Evolutionary conservation across 148 eudicot species (phyloP).

Genomic region (Camellia sinensis): DNA sequence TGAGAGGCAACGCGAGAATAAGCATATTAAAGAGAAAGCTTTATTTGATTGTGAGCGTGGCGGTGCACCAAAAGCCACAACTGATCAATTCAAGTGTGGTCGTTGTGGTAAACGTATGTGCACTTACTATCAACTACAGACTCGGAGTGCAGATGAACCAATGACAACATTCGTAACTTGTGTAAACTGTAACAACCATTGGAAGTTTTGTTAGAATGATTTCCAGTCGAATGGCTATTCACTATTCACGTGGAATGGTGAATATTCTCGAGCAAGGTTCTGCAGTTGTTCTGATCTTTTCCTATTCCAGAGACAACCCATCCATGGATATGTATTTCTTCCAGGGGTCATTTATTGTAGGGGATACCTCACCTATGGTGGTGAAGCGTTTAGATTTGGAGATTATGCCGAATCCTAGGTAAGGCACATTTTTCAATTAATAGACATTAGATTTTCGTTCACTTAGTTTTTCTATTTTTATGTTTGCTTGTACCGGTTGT

Average conservation of each 20-base stretch:
- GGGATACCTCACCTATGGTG: constrained; percentile 6
- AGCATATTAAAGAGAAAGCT: constrained; percentile 53
- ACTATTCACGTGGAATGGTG: neutral
- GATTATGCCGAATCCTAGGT: neutral
- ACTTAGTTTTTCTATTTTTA: neutral
- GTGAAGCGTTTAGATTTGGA: constrained; percentile 10
- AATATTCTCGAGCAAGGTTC: neutral
- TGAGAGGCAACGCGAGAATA: constrained; percentile 47
- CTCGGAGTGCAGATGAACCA: constrained; percentile 77
- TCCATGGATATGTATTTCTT: neutral
- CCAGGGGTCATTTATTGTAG: neutral
- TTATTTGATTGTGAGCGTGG: constrained; percentile 64
- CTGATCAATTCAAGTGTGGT: constrained; percentile 64
- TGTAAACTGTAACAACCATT: constrained; percentile 72
- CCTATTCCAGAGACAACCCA: neutral
- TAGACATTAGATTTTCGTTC: neutral
- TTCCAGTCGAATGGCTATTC: neutral
- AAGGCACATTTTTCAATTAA: neutral
- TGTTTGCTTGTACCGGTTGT: neutral
- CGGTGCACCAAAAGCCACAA: constrained; percentile 53
- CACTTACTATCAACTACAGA: constrained; percentile 67
- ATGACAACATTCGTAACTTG: constrained; percentile 77
- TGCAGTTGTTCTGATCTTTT: constrained; percentile 1
- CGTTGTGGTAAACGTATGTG: constrained; percentile 56
- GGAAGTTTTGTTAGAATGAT: constrained; percentile 54